These are phyloP conservation scores for Ascosphaera acerosa DNA, from an alignment of 2,329 filamentous ascomycete species.

Conservation along the genomic window DNA sequence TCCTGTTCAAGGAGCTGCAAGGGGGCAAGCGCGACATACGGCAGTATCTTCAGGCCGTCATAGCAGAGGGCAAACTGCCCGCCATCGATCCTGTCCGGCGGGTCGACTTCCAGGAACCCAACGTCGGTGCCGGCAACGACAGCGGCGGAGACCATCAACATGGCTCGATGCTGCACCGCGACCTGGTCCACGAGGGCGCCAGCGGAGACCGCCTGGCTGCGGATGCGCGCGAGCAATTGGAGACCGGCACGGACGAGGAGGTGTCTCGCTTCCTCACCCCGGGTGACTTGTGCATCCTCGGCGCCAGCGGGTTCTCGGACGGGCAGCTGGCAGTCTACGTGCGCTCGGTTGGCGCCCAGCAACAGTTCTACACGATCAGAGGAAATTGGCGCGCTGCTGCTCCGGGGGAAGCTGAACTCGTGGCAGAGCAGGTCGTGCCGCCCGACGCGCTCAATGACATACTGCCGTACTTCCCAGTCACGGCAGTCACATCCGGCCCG, in stretches of 20 bases:
- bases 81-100: slow-evolving; percentile 7
- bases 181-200: slow-evolving; percentile 2
- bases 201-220: slow-evolving; percentile 3
- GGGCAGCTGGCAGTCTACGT: slow-evolving; percentile 17
- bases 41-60: not conserved
- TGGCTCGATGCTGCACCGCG: slow-evolving; percentile 5
- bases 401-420: slow-evolving; percentile 20
- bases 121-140: too few species aligned
- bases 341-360: slow-evolving; percentile 16
- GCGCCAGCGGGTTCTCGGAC: slow-evolving; percentile 6
- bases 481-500: slow-evolving; percentile 7
- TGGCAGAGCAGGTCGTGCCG: slow-evolving; percentile 24
- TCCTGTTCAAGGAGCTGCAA: not conserved
- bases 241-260: slow-evolving; percentile 11
- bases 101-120: not conserved
- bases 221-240: slow-evolving; percentile 2
- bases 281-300: slow-evolving; percentile 17
- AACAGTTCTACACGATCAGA: slow-evolving; percentile 19
- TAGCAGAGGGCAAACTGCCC: slow-evolving; percentile 4
- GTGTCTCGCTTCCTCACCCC: slow-evolving; percentile 13
- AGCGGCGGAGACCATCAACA: not conserved
- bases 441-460: slow-evolving; percentile 22
- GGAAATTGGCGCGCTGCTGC: slow-evolving; percentile 20
- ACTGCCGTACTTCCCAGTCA: slow-evolving; percentile 25
- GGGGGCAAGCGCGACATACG: not conserved